Evolutionary conservation across 2,329 filamentous ascomycete genomes (phyloP).

Genomic region (Scopulariopsis brevicaulis): DNA sequence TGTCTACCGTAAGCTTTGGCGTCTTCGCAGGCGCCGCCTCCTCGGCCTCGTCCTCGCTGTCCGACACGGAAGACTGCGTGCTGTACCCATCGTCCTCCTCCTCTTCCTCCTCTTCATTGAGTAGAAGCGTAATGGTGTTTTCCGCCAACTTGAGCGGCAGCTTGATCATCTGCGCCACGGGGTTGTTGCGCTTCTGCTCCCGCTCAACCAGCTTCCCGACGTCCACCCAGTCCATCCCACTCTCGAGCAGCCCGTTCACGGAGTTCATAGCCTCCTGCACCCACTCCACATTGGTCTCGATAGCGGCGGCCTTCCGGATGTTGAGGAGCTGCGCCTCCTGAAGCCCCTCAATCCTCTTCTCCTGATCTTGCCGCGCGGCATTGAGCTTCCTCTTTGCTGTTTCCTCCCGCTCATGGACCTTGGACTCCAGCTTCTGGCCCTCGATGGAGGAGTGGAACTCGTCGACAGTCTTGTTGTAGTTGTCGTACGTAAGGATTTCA

Average conservation of each 20-base stretch:
- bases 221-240: slow-evolving; percentile 97
- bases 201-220: slow-evolving; percentile 80
- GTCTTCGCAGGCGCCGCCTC: slow-evolving; percentile 16
- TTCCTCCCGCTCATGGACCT: slow-evolving; percentile 70
- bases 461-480: slow-evolving; percentile 88
- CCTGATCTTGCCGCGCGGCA: slow-evolving; percentile 72
- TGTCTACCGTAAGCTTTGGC: slow-evolving; percentile 57
- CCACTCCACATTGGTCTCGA: slow-evolving; percentile 80
- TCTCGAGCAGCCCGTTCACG: slow-evolving; percentile 79
- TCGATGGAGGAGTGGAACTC: slow-evolving; percentile 97
- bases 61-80: slow-evolving; percentile 49
- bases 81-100: slow-evolving; percentile 29
- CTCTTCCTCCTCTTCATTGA: slow-evolving; percentile 58
- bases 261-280: slow-evolving; percentile 90
- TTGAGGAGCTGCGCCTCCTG: slow-evolving; percentile 75
- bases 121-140: slow-evolving; percentile 70
- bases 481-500: slow-evolving; percentile 64
- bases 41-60: slow-evolving; percentile 29
- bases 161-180: slow-evolving; percentile 78
- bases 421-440: slow-evolving; percentile 80
- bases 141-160: slow-evolving; percentile 83
- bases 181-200: slow-evolving; percentile 70
- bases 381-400: slow-evolving; percentile 76
- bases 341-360: slow-evolving; percentile 72
- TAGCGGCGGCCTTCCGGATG: slow-evolving; percentile 76